Conservation (phyloP, 495 filamentous ascomycete species). For the Acidomyces sp. region DNA sequence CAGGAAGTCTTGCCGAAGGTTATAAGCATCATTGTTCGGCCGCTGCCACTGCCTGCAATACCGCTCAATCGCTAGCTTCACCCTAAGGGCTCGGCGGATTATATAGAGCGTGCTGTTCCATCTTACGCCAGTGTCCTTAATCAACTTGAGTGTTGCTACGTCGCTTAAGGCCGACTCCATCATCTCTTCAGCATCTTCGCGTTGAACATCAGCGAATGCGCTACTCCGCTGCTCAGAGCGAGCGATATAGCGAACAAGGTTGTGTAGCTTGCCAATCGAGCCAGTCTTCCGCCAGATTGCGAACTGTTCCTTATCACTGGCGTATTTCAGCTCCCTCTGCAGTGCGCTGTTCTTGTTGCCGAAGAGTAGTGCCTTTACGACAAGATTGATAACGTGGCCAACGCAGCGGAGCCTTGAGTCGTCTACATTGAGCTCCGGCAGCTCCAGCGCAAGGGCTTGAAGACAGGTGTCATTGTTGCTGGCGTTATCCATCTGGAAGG, state of each 20-base stretch:
- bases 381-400: slow-evolving; percentile 12
- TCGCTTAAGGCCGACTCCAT: neutral
- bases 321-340: slow-evolving; percentile 3
- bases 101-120: slow-evolving; percentile 7
- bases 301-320: neutral
- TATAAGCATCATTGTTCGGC: slow-evolving; percentile 1
- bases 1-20: slow-evolving; percentile 4
- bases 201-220: slow-evolving; percentile 1
- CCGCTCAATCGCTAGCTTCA: slow-evolving; percentile 2
- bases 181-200: slow-evolving; percentile 3
- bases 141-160: neutral
- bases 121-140: slow-evolving; percentile 5
- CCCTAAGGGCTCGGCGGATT: slow-evolving; percentile 2
- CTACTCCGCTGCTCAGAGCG: neutral
- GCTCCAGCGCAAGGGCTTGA: neutral
- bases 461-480: slow-evolving; percentile 7
- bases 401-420: slow-evolving; percentile 6
- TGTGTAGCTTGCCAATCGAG: slow-evolving; percentile 14
- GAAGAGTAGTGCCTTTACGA: slow-evolving; percentile 8
- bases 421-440: neutral
- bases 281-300: slow-evolving; percentile 7
- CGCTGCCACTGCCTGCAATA: slow-evolving; percentile 5
- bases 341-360: neutral
- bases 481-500: slow-evolving; percentile 10
- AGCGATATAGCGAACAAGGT: slow-evolving; percentile 6